Evolutionary conservation across 345 rosid species (phyloP).

Genomic region (Lepidium africanum): DNA sequence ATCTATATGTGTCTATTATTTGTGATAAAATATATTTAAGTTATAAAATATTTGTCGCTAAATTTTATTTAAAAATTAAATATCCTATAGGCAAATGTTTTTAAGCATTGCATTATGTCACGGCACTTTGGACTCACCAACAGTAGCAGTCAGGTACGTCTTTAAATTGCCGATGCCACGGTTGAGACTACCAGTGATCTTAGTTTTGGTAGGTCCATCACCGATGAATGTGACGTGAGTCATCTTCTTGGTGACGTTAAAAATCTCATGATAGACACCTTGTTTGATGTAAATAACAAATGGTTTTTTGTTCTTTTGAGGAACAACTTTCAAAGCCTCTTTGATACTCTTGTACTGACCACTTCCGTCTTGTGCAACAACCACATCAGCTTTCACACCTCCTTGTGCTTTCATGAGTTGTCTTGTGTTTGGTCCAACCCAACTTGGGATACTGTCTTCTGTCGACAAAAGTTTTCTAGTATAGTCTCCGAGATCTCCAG

Average conservation of each 20-base stretch:
- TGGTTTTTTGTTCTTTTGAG: conserved; percentile 16
- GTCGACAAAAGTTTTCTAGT: conserved; percentile 25
- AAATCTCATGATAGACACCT: conserved; percentile 56
- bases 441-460: conserved; percentile 32
- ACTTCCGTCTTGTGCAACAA: conserved; percentile 64
- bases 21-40: too few relatives aligned
- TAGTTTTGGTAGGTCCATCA: conserved; percentile 63
- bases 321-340: conserved; percentile 41
- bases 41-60: too few relatives aligned
- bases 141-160: conserved; percentile 51
- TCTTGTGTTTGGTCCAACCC: conserved; percentile 31
- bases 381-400: conserved; percentile 32
- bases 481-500: background rate
- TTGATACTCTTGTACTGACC: conserved; percentile 50
- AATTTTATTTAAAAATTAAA: too few relatives aligned
- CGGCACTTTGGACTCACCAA: conserved; percentile 44
- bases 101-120: too few relatives aligned
- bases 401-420: conserved; percentile 25
- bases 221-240: conserved; percentile 53
- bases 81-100: too few relatives aligned
- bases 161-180: conserved; percentile 30
- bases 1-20: too few relatives aligned
- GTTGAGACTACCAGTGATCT: conserved; percentile 46
- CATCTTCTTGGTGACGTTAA: conserved; percentile 29
- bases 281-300: conserved; percentile 63